A percentile compares a stretch with the other conserved stretches of the same genome.
These are phyloP conservation scores for Pythium utonaiense DNA, from an alignment of 352 stramenopile genomes.

Conservation along the genomic window DNA sequence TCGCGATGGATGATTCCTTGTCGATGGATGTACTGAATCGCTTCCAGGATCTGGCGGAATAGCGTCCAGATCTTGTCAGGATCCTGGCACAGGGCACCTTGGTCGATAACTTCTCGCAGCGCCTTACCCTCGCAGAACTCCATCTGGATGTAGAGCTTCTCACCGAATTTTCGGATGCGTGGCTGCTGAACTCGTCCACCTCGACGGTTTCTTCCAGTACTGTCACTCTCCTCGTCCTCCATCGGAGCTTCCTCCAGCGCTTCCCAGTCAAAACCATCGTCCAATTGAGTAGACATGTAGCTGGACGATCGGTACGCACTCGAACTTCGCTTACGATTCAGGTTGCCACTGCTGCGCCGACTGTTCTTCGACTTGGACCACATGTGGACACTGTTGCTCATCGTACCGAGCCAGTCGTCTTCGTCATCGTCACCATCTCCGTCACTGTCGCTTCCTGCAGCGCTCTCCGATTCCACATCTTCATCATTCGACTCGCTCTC, in stretches of 20 bases:
- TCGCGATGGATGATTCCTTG: slow-evolving; percentile 93
- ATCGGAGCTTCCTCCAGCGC: slow-evolving; percentile 46
- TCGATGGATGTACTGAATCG: slow-evolving; percentile 93
- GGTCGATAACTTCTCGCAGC: slow-evolving; percentile 93
- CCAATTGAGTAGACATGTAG: slow-evolving; percentile 35
- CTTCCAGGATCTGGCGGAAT: slow-evolving; percentile 94
- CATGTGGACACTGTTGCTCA: slow-evolving; percentile 58
- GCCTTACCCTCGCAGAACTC: slow-evolving; percentile 94
- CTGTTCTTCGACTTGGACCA: slow-evolving; percentile 68
- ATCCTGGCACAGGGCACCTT: slow-evolving; percentile 76
- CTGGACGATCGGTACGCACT: slow-evolving; percentile 31
- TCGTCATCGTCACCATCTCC: slow-evolving; percentile 54
- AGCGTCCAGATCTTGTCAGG: slow-evolving; percentile 92
- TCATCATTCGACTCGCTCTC: slow-evolving; percentile 36
- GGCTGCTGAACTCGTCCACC: not conserved
- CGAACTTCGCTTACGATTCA: slow-evolving; percentile 41
- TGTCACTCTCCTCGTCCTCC: slow-evolving; percentile 27
- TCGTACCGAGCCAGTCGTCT: slow-evolving; percentile 77
- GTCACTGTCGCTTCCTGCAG: slow-evolving; percentile 34
- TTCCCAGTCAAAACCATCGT: slow-evolving; percentile 77
- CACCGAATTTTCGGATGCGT: slow-evolving; percentile 44
- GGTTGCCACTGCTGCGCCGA: slow-evolving; percentile 5
- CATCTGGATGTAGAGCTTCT: slow-evolving; percentile 94
- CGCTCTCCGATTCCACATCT: slow-evolving; percentile 46
- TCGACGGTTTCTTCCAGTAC: slow-evolving; percentile 1